Percentiles rank a stretch among this genome's conserved stretches.
Evolutionary conservation across 1,284 basidiomycete species (phyloP).

Genomic region (Ganoderma multipileum): DNA sequence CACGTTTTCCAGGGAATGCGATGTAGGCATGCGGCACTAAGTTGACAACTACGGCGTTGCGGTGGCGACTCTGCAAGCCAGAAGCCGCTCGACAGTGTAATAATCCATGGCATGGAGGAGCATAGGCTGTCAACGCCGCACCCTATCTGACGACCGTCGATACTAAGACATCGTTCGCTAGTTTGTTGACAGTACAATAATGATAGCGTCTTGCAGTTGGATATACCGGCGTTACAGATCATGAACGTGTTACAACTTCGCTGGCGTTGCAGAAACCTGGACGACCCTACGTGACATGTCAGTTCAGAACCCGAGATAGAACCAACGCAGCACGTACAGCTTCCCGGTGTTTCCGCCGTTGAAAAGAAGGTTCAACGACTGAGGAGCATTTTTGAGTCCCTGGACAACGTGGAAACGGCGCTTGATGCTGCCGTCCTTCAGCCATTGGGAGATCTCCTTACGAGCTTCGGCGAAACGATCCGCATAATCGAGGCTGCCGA

Average conservation of each 20-base stretch:
- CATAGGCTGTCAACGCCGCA: not conserved
- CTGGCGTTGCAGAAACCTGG: constrained; percentile 18
- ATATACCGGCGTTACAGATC: not conserved
- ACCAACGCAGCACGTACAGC: constrained; percentile 57
- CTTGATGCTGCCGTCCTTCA: constrained; percentile 78
- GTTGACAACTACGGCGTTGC: not conserved
- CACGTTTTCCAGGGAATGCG: not conserved
- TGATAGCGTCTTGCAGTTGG: not conserved
- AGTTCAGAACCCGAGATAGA: not conserved
- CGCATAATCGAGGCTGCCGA: constrained; percentile 69
- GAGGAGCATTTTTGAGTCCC: constrained; percentile 76
- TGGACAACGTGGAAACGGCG: constrained; percentile 83
- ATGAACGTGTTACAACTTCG: constrained; percentile 14
- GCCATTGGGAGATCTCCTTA: constrained; percentile 58
- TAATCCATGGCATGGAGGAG: not conserved
- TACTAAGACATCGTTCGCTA: not conserved
- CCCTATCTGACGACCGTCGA: not conserved
- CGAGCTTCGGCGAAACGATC: constrained; percentile 60
- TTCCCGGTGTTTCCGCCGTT: constrained; percentile 86
- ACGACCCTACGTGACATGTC: constrained; percentile 16
- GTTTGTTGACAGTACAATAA: not conserved
- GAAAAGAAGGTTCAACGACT: constrained; percentile 74
- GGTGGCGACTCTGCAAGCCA: not conserved
- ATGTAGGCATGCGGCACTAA: not conserved
- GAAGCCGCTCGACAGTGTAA: not conserved